Base-by-base conservation (phyloP, 2,329 filamentous ascomycete genomes). In the Penicillium thymicola region DNA sequence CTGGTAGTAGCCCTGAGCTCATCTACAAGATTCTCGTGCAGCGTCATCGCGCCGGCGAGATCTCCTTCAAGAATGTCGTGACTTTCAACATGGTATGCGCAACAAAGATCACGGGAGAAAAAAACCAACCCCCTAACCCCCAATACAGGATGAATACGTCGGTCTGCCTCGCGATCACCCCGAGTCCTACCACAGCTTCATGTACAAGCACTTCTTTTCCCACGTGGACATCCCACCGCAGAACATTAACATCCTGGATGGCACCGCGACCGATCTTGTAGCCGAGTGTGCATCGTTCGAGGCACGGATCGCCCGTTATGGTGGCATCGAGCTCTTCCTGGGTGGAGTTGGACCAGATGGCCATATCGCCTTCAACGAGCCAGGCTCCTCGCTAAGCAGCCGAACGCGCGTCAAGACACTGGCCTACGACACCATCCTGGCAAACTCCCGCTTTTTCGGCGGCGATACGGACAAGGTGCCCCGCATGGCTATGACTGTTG, bases 201-300 rank as follows among this genome's bases (percentile, higher is more conserved):
- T 95, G 90, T 95, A 92, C 83, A 90, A 89, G 76, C 83, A 94
- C 77, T 91, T 95, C 81, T 95, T 95, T 80, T 90, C 88, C 42
- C 90, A 86, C 62, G 87, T 94, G 66, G 89, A 95, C 70, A 87
- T 94, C 65, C 83, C 86, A 63, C 90, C 90, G 5, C 82, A 83
- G 68, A 92, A 93, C 72, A 90, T 94, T 70, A 87, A 95, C 76
- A 91, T 94, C 67, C 83, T 93, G 38, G 85, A 93, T 70, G 90
- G 90, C 67, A 93, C 92, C 70, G 89, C 89, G 0, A 76, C 82
- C 14, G 89, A 90, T 69, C 83, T 91, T 2, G 85, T 87, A 62
- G 85, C 85, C 40, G 90, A 94, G 75, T 93, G 90, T 69, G 83
- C 88, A 44, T 83, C 85, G 44, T 95, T 93, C 70, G 90, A 95